A percentile compares a stretch with the other conserved stretches of the same genome.
Conservation (phyloP, 2,329 filamentous ascomycete genomes). For the Calycina marina region DNA sequence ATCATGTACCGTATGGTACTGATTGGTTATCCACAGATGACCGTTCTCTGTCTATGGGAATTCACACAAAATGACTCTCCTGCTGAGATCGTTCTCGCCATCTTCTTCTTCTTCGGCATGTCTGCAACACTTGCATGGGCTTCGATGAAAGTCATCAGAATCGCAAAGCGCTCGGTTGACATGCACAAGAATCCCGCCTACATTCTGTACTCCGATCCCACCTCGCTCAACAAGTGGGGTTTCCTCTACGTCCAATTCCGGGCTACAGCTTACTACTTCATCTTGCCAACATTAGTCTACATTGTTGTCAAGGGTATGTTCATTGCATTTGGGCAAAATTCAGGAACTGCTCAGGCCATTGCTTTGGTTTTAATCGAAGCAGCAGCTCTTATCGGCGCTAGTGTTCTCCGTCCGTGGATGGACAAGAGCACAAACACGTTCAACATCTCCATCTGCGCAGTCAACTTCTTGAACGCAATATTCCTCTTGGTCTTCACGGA, state of each 20-base stretch:
- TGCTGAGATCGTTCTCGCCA: slow-evolving; percentile 72
- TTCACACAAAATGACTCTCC: slow-evolving; percentile 74
- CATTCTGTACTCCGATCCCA: slow-evolving; percentile 91
- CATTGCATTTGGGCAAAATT: slow-evolving; percentile 63
- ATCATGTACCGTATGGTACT: slow-evolving; percentile 83
- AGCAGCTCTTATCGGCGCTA: slow-evolving; percentile 59
- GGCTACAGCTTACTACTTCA: slow-evolving; percentile 90
- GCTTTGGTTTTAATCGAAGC: slow-evolving; percentile 75
- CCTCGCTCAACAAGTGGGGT: slow-evolving; percentile 91
- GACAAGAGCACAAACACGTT: slow-evolving; percentile 96
- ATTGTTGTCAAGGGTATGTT: slow-evolving; percentile 81
- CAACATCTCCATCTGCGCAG: slow-evolving; percentile 79
- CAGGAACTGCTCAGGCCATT: slow-evolving; percentile 61
- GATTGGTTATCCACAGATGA: slow-evolving; percentile 85
- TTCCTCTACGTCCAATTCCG: slow-evolving; percentile 97
- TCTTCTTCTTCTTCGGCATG: slow-evolving; percentile 80
- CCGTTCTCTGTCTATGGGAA: slow-evolving; percentile 85
- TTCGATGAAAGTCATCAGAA: slow-evolving; percentile 73
- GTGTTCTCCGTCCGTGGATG: slow-evolving; percentile 87
- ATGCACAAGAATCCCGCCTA: slow-evolving; percentile 97
- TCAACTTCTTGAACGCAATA: slow-evolving; percentile 85
- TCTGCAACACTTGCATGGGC: slow-evolving; percentile 69
- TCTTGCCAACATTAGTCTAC: slow-evolving; percentile 66
- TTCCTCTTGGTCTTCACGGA: slow-evolving; percentile 81
- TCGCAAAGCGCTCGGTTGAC: slow-evolving; percentile 73